Evolutionary conservation across 768 basidiomycete species (phyloP).

Genomic region (Dacryopinax spathularia): DNA sequence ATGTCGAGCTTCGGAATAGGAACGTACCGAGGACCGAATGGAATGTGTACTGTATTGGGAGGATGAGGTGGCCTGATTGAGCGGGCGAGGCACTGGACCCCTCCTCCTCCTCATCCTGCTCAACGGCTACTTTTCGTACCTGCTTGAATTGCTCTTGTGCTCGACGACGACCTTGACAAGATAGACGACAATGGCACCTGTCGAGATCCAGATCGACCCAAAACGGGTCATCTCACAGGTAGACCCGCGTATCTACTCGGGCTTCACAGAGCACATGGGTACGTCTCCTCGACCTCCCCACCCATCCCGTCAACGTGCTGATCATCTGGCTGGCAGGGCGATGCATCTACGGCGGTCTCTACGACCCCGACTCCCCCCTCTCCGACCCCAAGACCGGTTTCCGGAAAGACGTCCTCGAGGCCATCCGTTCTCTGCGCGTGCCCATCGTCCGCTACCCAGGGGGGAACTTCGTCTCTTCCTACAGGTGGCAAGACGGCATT

Average conservation of each 20-base stretch:
- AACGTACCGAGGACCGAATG: no score
- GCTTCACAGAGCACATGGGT: slow-evolving; percentile 48
- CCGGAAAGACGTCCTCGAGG: slow-evolving; percentile 37
- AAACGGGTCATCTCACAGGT: slow-evolving; percentile 30
- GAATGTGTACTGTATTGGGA: no score
- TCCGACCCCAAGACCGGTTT: slow-evolving; percentile 32
- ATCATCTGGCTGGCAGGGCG: slow-evolving; percentile 25
- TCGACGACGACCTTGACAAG: neutral
- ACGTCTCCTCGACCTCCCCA: slow-evolving; percentile 13
- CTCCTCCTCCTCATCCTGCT: no score
- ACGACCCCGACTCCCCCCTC: slow-evolving; percentile 24
- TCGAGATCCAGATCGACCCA: slow-evolving; percentile 31
- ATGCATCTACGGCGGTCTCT: slow-evolving; percentile 40
- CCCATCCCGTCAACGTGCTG: slow-evolving; percentile 17
- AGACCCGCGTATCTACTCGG: slow-evolving; percentile 41
- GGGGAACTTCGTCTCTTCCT: slow-evolving; percentile 29
- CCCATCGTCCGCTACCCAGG: slow-evolving; percentile 42
- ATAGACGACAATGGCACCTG: neutral
- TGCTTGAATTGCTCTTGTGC: neutral
- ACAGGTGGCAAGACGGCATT: slow-evolving; percentile 46
- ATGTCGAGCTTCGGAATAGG: no score
- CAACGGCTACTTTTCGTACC: no score
- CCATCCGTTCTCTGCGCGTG: slow-evolving; percentile 32
- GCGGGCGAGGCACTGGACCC: no score
- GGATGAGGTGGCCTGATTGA: no score